These are phyloP conservation scores for Yamadazyma akitaensis DNA, from an alignment of 805 yeast genomes.

Conservation along the genomic window DNA sequence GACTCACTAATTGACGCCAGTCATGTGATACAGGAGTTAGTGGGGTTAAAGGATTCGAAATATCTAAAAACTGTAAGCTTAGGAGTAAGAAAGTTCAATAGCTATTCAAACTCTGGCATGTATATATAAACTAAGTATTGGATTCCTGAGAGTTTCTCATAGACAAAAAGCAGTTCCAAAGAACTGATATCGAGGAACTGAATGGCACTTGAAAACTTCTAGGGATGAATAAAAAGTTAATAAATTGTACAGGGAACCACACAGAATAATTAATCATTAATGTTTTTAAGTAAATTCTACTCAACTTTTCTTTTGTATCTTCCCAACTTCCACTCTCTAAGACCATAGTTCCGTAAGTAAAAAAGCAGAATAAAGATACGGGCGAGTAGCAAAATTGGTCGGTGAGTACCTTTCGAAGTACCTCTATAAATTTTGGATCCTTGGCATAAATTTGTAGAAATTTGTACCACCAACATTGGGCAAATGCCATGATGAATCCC, in stretches of 20 bases:
- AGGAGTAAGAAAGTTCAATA: conserved; percentile 21
- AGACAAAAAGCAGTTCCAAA: conserved; percentile 93
- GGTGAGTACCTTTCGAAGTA: conserved; percentile 78
- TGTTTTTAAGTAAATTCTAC: conserved; percentile 64
- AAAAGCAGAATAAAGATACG: conserved; percentile 71
- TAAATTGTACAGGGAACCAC: conserved; percentile 82
- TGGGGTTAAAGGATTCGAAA: conserved; percentile 3
- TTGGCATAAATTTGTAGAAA: conserved; percentile 77
- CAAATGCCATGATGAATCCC: conserved; percentile 82
- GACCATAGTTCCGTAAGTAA: conserved; percentile 78
- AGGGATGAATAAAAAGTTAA: conserved; percentile 70
- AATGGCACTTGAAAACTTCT: conserved; percentile 83
- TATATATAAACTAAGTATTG: conserved; percentile 17
- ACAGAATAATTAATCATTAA: conserved; percentile 64
- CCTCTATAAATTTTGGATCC: conserved; percentile 81
- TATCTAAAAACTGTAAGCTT: conserved; percentile 17
- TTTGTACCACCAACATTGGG: conserved; percentile 86
- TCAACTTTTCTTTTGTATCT: conserved; percentile 62
- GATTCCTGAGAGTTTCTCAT: conserved; percentile 51
- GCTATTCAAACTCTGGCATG: conserved; percentile 27
- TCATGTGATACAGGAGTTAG: conserved; percentile 14
- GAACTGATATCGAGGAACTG: conserved; percentile 77
- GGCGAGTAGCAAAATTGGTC: conserved; percentile 93
- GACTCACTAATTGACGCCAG: conserved; percentile 41
- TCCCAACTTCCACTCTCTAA: conserved; percentile 70